Base-by-base conservation (phyloP, 306 rosid species). In the Mimosa bimucronata region DNA sequence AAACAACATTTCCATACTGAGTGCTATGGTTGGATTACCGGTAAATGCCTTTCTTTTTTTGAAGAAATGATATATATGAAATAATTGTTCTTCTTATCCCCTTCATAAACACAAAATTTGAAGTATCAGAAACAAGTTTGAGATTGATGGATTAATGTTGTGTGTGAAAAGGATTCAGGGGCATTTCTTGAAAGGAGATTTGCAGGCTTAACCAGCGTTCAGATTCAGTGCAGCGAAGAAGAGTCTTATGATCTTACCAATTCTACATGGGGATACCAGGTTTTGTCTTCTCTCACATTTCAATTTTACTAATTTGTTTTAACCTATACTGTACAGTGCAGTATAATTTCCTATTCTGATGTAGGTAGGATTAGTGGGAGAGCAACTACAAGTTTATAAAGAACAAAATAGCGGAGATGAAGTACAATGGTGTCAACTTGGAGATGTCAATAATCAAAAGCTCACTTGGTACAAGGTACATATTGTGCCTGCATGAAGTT, bases 1-100 rank as follows among this genome's bases (percentile, higher is more conserved):
- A 58, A 88, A 90, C 82, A 83, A 88, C 66, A 80, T 90, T 85
- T 90, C 94, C 72, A 60, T 90, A 41, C 92, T 87, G 7, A 85
- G 94, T 46, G 88, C 85, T 71, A 86, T 92, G 93, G 97, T 87
- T 57, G 97, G 97, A 65, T 75, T 92, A 52, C 90, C 92, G 84
- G 94, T 92, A 80, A n/a, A 80, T 12, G 46, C 52, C 55, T 40
- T 21, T 11, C 52, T 45, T 40, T 21, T 11, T 74, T 0, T 28
- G 19, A 30, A 25, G 12, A 42, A 6, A 8, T 66, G 1, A 58
- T 23, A 26, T 12, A 74, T 1, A 38, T 19, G 44, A 26, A 7
- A 11, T 41, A 25, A 12, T 11, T 7, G 31, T 10, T 74, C 57
- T 75, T 80, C 23, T 30, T 57, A 34, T 53, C 55, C 55, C 84